Evolutionary conservation across 805 yeast genomes (phyloP), one percentile per base, ranked within the genome.

Genomic region (Tetrapisispora pingtungensis): DNA sequence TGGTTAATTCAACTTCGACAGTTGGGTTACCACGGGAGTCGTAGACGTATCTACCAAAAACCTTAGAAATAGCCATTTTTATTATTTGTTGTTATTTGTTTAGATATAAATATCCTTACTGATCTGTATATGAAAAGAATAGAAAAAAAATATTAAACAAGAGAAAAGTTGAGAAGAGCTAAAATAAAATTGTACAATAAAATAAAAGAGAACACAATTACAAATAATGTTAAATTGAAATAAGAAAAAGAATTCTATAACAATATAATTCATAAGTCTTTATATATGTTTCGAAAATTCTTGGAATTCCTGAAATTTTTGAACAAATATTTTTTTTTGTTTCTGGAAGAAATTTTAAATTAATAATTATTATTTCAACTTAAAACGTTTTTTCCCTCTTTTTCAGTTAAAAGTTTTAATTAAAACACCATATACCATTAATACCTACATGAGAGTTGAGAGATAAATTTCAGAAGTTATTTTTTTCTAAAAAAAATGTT

Each of bases 1-100:
- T 90, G 78, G 83, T 75, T 63, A 90, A 65, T 67, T 93, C 97
- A 59, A 93, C 97, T 81, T 93, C 97, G 62, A 93, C 98, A 60
- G 98, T 90, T 75, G 98, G 98, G 82, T 90, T 93, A 75, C 97
- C 97, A 76, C 98, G 87, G 63, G 97, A 90, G 77, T 90, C 98
- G 83, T 93, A 90, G 73, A 90, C 96, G 79, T 80, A 84, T 76
- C 98, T 89, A 64, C 97, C 85, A 72, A 76, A 81, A 61, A 89
- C 74, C 73, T 90, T 89, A 58, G 85, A 70, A 64, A 86, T 78
- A 60, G 96, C 83, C 95, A 86, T 86, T 68, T 39, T 53, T 48
- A 40, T 30, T 44, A 12, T 45, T 49, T 39, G 37, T 34, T 45
- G n/a, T n/a, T 38, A 26, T 17, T 40, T 34, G 42, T 36, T 28